Percentiles rank a stretch among this genome's conserved stretches.
phyloP scores from a whole-genome alignment of 805 yeast genomes.

The Zygoascus biomembranicola region DNA sequence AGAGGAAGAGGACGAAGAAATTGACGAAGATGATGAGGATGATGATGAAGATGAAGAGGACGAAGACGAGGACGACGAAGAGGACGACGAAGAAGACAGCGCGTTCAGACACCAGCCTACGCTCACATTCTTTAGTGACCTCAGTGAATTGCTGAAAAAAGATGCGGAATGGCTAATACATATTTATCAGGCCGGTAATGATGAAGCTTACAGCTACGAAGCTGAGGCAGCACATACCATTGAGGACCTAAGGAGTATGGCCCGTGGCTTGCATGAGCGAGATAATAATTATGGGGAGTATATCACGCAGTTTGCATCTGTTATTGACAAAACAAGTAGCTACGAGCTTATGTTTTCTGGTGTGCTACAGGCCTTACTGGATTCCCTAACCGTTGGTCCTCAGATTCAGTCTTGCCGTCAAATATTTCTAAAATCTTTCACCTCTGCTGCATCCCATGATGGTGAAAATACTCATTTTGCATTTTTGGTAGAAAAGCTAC shows the following conservation, averaged over 20 bases:
- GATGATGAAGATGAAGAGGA: conserved; percentile 19
- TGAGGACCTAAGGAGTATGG: conserved; percentile 16
- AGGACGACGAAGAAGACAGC: conserved; percentile 15
- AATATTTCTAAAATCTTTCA: conserved; percentile 40
- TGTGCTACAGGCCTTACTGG: conserved; percentile 38
- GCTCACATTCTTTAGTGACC: conserved; percentile 8
- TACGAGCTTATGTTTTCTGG: conserved; percentile 71
- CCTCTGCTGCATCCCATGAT: conserved; percentile 8
- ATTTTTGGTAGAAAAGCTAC: conserved; percentile 49
- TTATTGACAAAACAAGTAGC: conserved; percentile 3
- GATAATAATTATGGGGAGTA: conserved; percentile 3
- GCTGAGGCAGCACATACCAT: conserved; percentile 22
- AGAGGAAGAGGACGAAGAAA: conserved; percentile 20
- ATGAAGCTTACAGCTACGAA: conserved; percentile 9
- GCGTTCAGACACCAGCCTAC: conserved; percentile 13
- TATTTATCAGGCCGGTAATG: conserved; percentile 1
- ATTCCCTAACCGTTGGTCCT: conserved; percentile 19
- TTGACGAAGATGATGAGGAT: conserved; percentile 19
- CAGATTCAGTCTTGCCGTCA: conserved; percentile 24
- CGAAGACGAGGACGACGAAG: conserved; percentile 20
- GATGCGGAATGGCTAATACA: conserved; percentile 6
- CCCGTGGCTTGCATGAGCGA: conserved; percentile 20
- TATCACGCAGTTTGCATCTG: conserved; percentile 5
- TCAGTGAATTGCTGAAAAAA: conserved; percentile 2
- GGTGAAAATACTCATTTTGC: conserved; percentile 30